phyloP scores from a whole-genome alignment of 495 filamentous ascomycete species.

The Aspergillus sclerotiicarbonarius region DNA sequence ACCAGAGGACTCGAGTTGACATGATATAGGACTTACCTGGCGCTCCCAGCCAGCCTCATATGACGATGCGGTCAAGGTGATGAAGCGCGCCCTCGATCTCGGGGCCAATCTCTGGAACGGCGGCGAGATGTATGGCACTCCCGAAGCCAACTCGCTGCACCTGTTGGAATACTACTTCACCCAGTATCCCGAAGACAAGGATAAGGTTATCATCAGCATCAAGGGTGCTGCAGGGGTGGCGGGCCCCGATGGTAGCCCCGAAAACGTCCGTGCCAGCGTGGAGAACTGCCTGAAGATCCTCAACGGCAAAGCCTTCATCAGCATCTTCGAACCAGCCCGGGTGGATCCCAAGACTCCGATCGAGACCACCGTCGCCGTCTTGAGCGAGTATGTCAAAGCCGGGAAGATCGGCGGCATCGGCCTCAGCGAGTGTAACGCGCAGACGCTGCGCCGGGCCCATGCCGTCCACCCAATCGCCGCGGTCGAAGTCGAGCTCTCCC shows the following conservation, averaged over 20 bases:
- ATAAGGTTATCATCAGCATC: slow-evolving; percentile 62
- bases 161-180: slow-evolving; percentile 66
- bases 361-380: slow-evolving; percentile 44
- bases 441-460: slow-evolving; percentile 63
- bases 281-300: slow-evolving; percentile 53
- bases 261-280: background rate
- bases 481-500: slow-evolving; percentile 63
- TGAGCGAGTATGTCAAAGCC: slow-evolving; percentile 38
- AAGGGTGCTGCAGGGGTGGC: slow-evolving; percentile 50
- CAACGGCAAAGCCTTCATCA: slow-evolving; percentile 65
- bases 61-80: slow-evolving; percentile 15
- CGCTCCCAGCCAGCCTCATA: background rate
- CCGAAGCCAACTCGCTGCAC: slow-evolving; percentile 48
- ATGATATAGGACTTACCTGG: background rate
- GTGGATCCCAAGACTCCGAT: slow-evolving; percentile 59
- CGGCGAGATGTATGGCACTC: slow-evolving; percentile 36
- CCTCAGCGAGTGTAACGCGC: slow-evolving; percentile 58
- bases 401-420: slow-evolving; percentile 58
- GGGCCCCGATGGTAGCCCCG: slow-evolving; percentile 4
- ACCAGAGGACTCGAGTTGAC: too few relatives aligned
- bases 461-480: slow-evolving; percentile 49
- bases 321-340: slow-evolving; percentile 68
- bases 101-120: slow-evolving; percentile 55
- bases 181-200: slow-evolving; percentile 64
- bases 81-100: slow-evolving; percentile 49